Evolutionary conservation across 805 yeast species (phyloP), one percentile per base, ranked within the genome.

Genomic region (Yarrowia sp.): DNA sequence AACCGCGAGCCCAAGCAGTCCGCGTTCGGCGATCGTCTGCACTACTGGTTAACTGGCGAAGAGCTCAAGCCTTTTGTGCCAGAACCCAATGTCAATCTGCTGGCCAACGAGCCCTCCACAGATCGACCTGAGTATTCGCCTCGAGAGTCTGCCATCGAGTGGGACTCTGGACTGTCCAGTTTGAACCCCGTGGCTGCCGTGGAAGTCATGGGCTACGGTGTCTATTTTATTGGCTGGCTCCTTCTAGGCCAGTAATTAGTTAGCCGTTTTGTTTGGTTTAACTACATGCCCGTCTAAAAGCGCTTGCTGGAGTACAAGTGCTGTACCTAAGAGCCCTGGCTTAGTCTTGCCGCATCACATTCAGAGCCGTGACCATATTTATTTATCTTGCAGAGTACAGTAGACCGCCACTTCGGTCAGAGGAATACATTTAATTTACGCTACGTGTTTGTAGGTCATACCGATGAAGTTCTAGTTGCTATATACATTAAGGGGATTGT

Each of bases 401-500:
- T n/a, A n/a, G n/a, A n/a, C n/a, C n/a, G n/a, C n/a, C n/a, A n/a
- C n/a, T n/a, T n/a, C n/a, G n/a, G n/a, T n/a, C 25, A 24, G 31
- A 42, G 25, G 14, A 29, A 44, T 29, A 29, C 16, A 29, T 29
- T 41, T 41, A 27, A 41, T 41, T 13, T 22, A 39, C n/a, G n/a
- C n/a, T n/a, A n/a, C n/a, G n/a, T n/a, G n/a, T n/a, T n/a, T n/a
- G n/a, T 32, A n/a, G 16, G 14, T 32, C 33, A 31, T 31, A 12
- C 25, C 42, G 21, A 14, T 14, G 22, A 9, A 16, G 44, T 13
- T 39, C 44, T 22, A 35, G 22, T 38, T 21, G 29, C 46, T 55
- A 55, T 55, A 39, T 55, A 55, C 61, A 55, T 55, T 55, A 55
- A 27, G 38, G 61, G 47, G 61, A 55, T 39, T 38, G 47, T 39